Base-by-base conservation (phyloP, 2,329 filamentous ascomycete genomes). In the Colletotrichum sp. region DNA sequence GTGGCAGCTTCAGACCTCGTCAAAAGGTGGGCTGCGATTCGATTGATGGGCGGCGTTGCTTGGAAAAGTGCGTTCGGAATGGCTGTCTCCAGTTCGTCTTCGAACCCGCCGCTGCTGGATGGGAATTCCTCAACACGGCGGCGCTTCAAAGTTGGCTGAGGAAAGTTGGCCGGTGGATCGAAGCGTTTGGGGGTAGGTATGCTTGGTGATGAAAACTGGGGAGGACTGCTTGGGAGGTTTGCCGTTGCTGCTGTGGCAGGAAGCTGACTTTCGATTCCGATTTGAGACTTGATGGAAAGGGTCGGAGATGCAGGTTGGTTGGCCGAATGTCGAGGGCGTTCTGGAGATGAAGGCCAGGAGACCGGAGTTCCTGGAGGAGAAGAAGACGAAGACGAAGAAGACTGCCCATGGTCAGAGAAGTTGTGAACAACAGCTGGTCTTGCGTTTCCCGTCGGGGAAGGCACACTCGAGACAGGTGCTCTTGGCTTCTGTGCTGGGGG, bases 51-150 rank as follows among this genome's bases (percentile, higher is more conserved):
- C 13, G 76, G 70, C n/a, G 69, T 77, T 28, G 72, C 73, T 62
- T 70, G 66, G 16, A 24, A n/a, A n/a, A 77, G 79, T 8, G 80
- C 82, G 48, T 80, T 80, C 3, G 84, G 84, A 6, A 85, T 76
- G 43, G 81, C 80, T 62, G 82, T 80, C 62, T 86, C 85, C n/a
- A 85, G 72, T 10, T 85, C 83, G 16, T 85, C 83, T 26, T 85
- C 84, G 10, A 80, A 75, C 28, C 76, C 77, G 65, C 58, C 77
- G 77, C 76, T 78, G 72, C 77, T 77, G 13, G 73, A 73, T 4
- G 76, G 76, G 24, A 77, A 76, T n/a, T 24, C 13, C 10, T 38
- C 60, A 18, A 60, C 21, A 6, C 32, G 75, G 18, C 55, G 70
- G 36, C 73, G 73, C 36, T 76, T 76, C 26, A 58, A 36, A 15